These are phyloP conservation scores for Rhodosorus marinus DNA, from an alignment of 23 red algal genomes.

Conservation along the genomic window DNA sequence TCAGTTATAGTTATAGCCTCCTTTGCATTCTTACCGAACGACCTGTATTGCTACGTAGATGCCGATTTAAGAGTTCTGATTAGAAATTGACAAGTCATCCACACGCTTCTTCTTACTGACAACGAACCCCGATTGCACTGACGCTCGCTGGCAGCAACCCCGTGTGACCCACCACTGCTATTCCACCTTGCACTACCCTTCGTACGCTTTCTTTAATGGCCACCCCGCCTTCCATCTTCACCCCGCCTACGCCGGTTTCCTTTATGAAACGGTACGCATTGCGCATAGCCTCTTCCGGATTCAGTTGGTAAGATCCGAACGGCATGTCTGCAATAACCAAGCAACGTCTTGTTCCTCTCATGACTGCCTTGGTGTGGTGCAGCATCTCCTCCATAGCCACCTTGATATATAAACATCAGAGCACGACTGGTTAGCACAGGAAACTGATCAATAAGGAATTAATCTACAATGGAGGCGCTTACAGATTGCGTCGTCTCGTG, in stretches of 20 bases:
- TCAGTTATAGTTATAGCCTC: constrained; percentile 31
- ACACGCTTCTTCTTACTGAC: too few relatives aligned
- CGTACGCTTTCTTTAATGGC: constrained; percentile 10
- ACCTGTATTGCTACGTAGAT: too few relatives aligned
- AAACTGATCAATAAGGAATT: neutral
- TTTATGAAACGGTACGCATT: constrained; percentile 49
- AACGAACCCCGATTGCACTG: constrained; percentile 37
- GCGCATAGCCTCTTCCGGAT: constrained; percentile 10
- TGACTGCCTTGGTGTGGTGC: constrained; percentile 59
- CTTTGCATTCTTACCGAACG: constrained; percentile 25
- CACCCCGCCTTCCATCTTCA: constrained; percentile 76
- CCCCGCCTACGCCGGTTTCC: constrained; percentile 34
- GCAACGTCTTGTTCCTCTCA: constrained; percentile 18
- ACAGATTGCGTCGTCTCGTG: constrained; percentile 73
- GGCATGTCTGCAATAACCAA: constrained; percentile 78
- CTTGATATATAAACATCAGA: too few relatives aligned
- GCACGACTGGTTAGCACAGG: neutral
- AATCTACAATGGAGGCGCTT: too few relatives aligned
- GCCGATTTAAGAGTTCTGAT: too few relatives aligned
- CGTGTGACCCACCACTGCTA: constrained; percentile 92
- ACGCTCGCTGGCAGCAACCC: constrained; percentile 68
- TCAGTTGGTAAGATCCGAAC: constrained; percentile 70
- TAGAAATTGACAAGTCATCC: too few relatives aligned
- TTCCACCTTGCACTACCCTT: constrained; percentile 57
- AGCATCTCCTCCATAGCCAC: constrained; percentile 84